phyloP scores from a whole-genome alignment of 257 asterid species.

The Gentiana macrophylla region DNA sequence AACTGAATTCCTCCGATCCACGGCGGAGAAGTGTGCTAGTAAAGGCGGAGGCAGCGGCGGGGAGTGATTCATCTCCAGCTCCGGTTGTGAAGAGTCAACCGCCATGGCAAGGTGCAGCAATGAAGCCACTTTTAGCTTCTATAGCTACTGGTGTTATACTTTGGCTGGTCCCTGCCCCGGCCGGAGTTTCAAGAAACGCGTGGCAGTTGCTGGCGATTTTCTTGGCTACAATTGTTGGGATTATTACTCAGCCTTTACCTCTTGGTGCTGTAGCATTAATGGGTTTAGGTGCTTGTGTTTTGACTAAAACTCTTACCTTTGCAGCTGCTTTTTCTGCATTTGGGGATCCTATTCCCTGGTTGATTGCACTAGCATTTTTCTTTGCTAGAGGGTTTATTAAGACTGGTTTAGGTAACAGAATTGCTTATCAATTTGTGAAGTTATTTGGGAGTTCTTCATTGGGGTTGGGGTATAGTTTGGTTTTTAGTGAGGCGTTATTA shows the following conservation, averaged over 20 bases:
- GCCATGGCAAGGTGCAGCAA: constrained; percentile 82
- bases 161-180: constrained; percentile 82
- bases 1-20: not conserved
- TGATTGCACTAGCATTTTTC: constrained; percentile 88
- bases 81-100: constrained; percentile 12
- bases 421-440: constrained; percentile 84
- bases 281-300: constrained; percentile 84
- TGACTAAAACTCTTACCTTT: constrained; percentile 76
- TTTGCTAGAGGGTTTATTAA: constrained; percentile 92
- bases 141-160: constrained; percentile 66
- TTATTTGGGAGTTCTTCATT: constrained; percentile 76
- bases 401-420: constrained; percentile 87
- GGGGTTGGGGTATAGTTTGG: constrained; percentile 89
- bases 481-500: constrained; percentile 87
- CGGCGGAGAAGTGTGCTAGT: not conserved
- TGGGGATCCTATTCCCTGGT: constrained; percentile 95
- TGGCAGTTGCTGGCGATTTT: constrained; percentile 85
- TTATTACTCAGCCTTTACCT: constrained; percentile 85
- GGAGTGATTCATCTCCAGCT: constrained; percentile 9
- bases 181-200: constrained; percentile 62
- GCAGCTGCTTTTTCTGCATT: constrained; percentile 93
- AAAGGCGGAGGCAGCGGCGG: constrained; percentile 15
- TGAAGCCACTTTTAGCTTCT: constrained; percentile 64
- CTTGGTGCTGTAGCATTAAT: constrained; percentile 86
- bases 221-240: constrained; percentile 86